phyloP scores from a whole-genome alignment of 805 yeast genomes.

The Yarrowia phangngaensis region DNA sequence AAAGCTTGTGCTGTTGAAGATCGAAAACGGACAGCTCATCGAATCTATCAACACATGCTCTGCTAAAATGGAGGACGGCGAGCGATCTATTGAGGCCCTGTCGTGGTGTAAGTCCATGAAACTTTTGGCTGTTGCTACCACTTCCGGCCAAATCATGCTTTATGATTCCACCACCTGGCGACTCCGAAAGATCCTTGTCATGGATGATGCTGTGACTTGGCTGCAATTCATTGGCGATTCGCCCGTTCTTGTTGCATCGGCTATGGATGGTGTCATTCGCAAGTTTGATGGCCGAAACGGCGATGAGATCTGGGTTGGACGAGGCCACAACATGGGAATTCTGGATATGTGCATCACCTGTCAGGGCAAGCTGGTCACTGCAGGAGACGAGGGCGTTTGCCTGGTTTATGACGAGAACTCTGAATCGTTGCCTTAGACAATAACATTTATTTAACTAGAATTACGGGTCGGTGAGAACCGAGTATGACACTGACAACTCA shows the following conservation, averaged over 20 bases:
- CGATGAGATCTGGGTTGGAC: conserved; percentile 66
- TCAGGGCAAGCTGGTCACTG: conserved; percentile 73
- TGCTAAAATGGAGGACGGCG: conserved; percentile 48
- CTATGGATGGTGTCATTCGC: conserved; percentile 81
- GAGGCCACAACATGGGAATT: conserved; percentile 93
- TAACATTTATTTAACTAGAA: too few species aligned
- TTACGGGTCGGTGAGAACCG: too few species aligned
- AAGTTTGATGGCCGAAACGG: conserved; percentile 91
- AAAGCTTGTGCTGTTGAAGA: conserved; percentile 69
- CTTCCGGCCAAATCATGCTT: conserved; percentile 77
- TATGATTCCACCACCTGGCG: conserved; percentile 86
- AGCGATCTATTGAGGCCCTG: conserved; percentile 68
- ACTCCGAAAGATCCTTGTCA: conserved; percentile 62
- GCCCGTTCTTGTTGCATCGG: conserved; percentile 56
- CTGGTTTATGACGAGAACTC: conserved; percentile 52
- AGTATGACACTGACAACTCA: too few species aligned
- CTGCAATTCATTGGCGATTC: conserved; percentile 55
- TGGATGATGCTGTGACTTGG: conserved; percentile 83
- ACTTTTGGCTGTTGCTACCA: conserved; percentile 81
- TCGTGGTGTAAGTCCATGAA: conserved; percentile 67
- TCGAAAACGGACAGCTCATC: conserved; percentile 67
- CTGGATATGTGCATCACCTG: conserved; percentile 74
- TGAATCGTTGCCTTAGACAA: not conserved
- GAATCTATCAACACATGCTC: conserved; percentile 58
- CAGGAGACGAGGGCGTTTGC: conserved; percentile 96